A percentile compares a stretch with the other conserved stretches of the same genome.
These are phyloP conservation scores for Aspergillus ibericus DNA, from an alignment of 2,329 filamentous ascomycete genomes.

Conservation along the genomic window DNA sequence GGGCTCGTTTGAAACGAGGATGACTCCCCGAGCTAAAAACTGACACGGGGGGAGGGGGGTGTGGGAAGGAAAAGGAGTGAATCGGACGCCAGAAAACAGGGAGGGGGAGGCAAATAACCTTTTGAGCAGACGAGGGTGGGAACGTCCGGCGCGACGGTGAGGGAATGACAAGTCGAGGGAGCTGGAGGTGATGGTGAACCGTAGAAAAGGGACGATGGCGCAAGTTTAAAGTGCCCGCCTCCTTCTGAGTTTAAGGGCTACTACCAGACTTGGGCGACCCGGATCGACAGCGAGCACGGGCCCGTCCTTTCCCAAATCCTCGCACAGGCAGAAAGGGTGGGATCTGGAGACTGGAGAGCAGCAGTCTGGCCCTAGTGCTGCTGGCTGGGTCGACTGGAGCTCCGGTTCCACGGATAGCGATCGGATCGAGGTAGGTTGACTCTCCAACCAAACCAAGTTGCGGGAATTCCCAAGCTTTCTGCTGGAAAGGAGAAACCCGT, in stretches of 20 bases:
- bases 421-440: conserved; percentile 23
- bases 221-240: conserved; percentile 22
- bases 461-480: conserved; percentile 32
- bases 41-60: conserved; percentile 1
- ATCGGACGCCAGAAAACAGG: conserved; percentile 12
- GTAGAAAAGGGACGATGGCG: conserved; percentile 21
- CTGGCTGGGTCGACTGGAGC: conserved; percentile 22
- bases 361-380: conserved; percentile 15
- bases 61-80: conserved; percentile 3
- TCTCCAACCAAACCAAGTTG: conserved; percentile 25
- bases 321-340: conserved; percentile 9
- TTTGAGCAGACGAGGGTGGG: conserved; percentile 9
- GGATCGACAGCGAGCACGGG: conserved; percentile 28
- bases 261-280: conserved; percentile 31
- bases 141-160: conserved; percentile 12
- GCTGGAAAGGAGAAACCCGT: conserved; percentile 14
- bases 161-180: conserved; percentile 24
- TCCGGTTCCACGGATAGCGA: conserved; percentile 29
- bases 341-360: conserved; percentile 24
- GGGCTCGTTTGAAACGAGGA: not conserved
- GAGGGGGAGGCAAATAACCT: conserved; percentile 22
- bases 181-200: conserved; percentile 20
- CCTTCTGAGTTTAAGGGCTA: conserved; percentile 21
- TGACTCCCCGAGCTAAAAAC: conserved; percentile 12
- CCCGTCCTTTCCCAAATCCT: conserved; percentile 16